These are phyloP conservation scores for Epichloe bromicola DNA, from an alignment of 2,329 filamentous ascomycete genomes.

Conservation along the genomic window DNA sequence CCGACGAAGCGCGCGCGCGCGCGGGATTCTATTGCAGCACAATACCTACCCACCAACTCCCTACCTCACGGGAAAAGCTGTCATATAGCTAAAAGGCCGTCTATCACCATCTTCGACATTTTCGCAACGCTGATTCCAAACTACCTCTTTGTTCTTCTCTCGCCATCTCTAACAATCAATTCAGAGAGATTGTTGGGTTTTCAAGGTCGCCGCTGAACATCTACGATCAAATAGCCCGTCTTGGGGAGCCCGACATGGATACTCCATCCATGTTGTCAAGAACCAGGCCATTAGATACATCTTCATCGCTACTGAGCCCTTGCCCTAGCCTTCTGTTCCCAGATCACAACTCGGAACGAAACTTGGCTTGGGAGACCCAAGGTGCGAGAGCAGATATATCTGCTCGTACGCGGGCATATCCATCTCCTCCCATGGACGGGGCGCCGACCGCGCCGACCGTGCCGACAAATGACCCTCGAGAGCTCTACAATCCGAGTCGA, in stretches of 20 bases:
- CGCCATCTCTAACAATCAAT: too few relatives aligned
- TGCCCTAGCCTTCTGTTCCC: slow-evolving; percentile 43
- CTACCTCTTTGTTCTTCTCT: too few relatives aligned
- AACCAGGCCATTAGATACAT: slow-evolving; percentile 29
- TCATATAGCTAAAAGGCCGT: too few relatives aligned
- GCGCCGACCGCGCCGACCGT: slow-evolving; percentile 52
- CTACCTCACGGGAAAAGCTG: not conserved
- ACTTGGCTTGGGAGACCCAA: slow-evolving; percentile 2
- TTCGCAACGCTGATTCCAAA: too few relatives aligned
- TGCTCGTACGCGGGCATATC: slow-evolving; percentile 48
- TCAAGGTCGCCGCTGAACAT: not conserved
- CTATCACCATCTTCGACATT: too few relatives aligned
- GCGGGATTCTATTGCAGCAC: too few relatives aligned
- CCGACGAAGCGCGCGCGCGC: too few relatives aligned
- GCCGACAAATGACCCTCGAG: slow-evolving; percentile 44
- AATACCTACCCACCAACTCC: too few relatives aligned
- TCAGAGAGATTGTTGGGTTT: not conserved
- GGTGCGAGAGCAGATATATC: slow-evolving; percentile 29
- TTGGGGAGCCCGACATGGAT: slow-evolving; percentile 29
- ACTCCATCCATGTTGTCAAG: slow-evolving; percentile 40
- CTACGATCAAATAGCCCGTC: not conserved
- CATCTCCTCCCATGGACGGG: slow-evolving; percentile 63
- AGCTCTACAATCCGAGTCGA: slow-evolving; percentile 42
- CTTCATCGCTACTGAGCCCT: slow-evolving; percentile 38
- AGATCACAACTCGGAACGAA: slow-evolving; percentile 35